Base-by-base conservation (phyloP, 2,329 filamentous ascomycete species). In the Trichoderma sp. region DNA sequence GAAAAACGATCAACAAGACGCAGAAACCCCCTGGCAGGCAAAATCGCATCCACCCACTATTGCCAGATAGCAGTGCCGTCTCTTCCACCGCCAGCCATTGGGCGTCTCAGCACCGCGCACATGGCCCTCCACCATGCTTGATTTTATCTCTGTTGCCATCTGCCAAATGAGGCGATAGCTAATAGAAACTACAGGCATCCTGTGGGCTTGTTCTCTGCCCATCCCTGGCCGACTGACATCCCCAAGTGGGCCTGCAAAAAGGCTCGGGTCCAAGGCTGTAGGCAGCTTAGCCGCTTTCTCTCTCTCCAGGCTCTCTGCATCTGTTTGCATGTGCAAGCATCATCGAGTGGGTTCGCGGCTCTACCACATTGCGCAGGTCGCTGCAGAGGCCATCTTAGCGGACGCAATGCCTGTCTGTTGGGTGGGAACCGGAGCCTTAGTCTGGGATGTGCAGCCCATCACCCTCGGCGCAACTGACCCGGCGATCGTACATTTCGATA, bases 41-140 rank as follows among this genome's bases (percentile, higher is more conserved):
- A 63, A 63, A 39, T 32, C 60, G 51, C 60, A 30, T 28, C 32
- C 28, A 18, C 54, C 16, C 39, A 26, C 18, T 30, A 34, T 55
- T 18, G 26, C 51, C 11, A 26, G 21, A 13, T 52, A 34, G 55
- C 56, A 68, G 34, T 67, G 66, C 66, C 66, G 58, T 26, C 49
- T 66, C 34, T 66, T 66, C 68, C 68, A 54, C 60, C 7, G 16
- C 43, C 32, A 59, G 60, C 68, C 68, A 69, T 54, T 69, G 60
- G 68, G 60, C 60, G 46, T 59, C 49, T 14, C 46, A 49, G 54
- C 60, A 58, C 16, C 61, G 46, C 39, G 60, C 68, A 69, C 68
- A 69, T 69, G 68, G 52, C 18, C 55, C 34, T 43, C 4, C 46
- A 49, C 1, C 60, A 37, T 34, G 49, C 37, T 52, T 39, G 43